phyloP scores from a whole-genome alignment of 2,329 filamentous ascomycete genomes.

The Cryphonectria radicalis region DNA sequence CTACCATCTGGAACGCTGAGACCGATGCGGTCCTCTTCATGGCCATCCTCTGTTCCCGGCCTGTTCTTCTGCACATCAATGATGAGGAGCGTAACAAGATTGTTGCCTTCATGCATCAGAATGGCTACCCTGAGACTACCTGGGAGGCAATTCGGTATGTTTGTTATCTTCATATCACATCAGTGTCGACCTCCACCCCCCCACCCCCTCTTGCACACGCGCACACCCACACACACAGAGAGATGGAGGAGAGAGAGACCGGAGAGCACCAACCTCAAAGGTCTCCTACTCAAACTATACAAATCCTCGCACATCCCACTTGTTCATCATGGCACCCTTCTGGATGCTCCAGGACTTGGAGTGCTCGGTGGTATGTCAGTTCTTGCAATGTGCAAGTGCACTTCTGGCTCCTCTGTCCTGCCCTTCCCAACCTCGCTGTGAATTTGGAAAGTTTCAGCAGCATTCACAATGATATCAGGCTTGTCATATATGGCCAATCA shows the following conservation, averaged over 20 bases:
- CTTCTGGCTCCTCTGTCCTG: neutral
- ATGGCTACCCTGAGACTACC: constrained; percentile 32
- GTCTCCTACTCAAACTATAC: neutral
- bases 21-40: constrained; percentile 37
- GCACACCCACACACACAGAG: neutral
- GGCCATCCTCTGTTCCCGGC: constrained; percentile 31
- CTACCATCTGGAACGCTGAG: constrained; percentile 37
- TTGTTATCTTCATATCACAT: neutral
- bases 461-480: constrained; percentile 42
- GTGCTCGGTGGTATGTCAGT: neutral
- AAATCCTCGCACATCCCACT: neutral
- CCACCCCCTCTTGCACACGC: neutral
- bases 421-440: neutral
- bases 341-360: constrained; percentile 5
- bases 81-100: constrained; percentile 31
- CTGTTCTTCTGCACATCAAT: constrained; percentile 2
- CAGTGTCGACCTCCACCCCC: neutral
- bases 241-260: neutral
- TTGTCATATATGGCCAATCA: constrained; percentile 43
- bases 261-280: neutral
- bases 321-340: neutral
- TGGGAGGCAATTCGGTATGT: constrained; percentile 36
- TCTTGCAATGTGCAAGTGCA: neutral
- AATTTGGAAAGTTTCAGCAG: neutral
- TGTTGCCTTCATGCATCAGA: constrained; percentile 25